Evolutionary conservation across 148 eudicot species (phyloP).

Genomic region (Camellia granthamiana): DNA sequence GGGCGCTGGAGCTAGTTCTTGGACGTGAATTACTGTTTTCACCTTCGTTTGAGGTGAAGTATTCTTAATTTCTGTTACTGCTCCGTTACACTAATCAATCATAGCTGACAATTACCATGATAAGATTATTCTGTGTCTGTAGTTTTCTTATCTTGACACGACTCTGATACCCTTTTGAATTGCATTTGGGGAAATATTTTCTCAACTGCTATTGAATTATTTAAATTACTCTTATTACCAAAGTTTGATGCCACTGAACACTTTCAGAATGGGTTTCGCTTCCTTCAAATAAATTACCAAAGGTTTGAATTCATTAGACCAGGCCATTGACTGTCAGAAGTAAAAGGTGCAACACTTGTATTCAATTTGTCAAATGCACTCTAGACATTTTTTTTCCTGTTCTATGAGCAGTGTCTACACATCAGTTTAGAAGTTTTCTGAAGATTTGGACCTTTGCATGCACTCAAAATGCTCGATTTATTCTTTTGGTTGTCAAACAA

Average conservation of each 20-base stretch:
- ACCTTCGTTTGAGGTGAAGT: slow-evolving; percentile 56
- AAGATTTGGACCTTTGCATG: background rate
- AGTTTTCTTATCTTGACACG: background rate
- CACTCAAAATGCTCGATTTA: background rate
- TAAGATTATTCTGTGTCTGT: background rate
- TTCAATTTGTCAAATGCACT: background rate
- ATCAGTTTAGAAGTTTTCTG: background rate
- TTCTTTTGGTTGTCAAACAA: background rate
- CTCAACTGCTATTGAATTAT: background rate
- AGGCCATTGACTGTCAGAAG: background rate
- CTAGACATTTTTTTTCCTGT: background rate
- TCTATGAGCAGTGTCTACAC: background rate
- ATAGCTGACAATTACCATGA: background rate
- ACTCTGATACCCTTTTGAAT: background rate
- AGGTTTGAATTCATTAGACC: background rate
- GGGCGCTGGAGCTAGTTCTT: slow-evolving; percentile 66
- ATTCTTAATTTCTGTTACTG: background rate
- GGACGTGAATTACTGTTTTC: slow-evolving; percentile 68
- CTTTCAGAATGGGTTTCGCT: background rate
- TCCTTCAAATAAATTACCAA: background rate
- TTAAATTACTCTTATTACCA: background rate
- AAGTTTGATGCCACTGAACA: background rate
- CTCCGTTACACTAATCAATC: background rate
- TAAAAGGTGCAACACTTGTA: background rate
- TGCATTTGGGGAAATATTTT: background rate